These are phyloP conservation scores for Xylariomycetidae sp. DNA, from an alignment of 2,329 filamentous ascomycete genomes.

Conservation along the genomic window DNA sequence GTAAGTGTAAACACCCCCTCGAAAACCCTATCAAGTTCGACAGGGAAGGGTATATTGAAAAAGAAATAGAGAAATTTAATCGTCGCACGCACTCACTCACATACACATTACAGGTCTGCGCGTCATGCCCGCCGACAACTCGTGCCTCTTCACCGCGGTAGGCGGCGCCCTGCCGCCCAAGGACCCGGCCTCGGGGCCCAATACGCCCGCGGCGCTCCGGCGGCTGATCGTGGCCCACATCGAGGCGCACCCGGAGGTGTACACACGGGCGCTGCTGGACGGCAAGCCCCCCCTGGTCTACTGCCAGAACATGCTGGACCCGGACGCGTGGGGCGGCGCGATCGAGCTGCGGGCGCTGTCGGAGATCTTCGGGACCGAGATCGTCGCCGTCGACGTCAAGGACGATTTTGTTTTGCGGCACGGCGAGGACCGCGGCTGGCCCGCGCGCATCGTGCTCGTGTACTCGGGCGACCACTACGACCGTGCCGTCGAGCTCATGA, in stretches of 20 bases:
- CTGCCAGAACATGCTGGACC: conserved; percentile 73
- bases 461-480: conserved; percentile 96
- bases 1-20: no score
- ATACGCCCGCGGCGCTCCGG: conserved; percentile 49
- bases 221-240: conserved; percentile 77
- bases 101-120: conserved; percentile 79
- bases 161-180: conserved; percentile 68
- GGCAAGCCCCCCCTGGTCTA: conserved; percentile 69
- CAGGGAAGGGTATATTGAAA: no score
- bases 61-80: no score
- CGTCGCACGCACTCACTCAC: no score
- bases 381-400: conserved; percentile 77
- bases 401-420: conserved; percentile 50
- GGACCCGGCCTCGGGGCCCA: conserved; percentile 30
- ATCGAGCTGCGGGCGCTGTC: conserved; percentile 86
- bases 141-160: conserved; percentile 87
- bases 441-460: conserved; percentile 68
- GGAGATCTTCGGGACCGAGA: conserved; percentile 79
- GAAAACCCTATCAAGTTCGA: no score
- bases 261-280: conserved; percentile 73
- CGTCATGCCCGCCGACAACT: conserved; percentile 96
- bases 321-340: conserved; percentile 83
- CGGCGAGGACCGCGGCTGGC: conserved; percentile 67
- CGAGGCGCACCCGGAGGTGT: conserved; percentile 65
- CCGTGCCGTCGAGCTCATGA: conserved; percentile 38